phyloP scores from a whole-genome alignment of 2,329 filamentous ascomycete species.

The Phialocephala sp. region DNA sequence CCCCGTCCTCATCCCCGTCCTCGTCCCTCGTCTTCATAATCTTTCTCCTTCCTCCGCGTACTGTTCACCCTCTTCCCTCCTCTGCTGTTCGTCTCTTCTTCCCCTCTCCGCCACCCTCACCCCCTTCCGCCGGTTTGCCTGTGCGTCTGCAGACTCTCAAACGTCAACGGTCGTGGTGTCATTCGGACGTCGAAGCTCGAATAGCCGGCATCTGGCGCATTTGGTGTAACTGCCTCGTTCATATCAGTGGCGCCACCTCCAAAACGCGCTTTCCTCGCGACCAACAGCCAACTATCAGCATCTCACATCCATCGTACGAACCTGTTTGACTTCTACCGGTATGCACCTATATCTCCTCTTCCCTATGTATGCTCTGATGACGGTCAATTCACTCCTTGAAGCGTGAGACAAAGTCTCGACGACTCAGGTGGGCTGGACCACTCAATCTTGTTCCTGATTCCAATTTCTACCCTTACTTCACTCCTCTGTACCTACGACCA shows the following conservation, averaged over 20 bases:
- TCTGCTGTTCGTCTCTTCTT: background rate
- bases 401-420: constrained; percentile 19
- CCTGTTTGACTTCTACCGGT: constrained; percentile 20
- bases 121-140: background rate
- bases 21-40: constrained; percentile 14
- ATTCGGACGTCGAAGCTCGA: background rate
- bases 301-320: constrained; percentile 9
- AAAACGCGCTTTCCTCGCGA: constrained; percentile 27
- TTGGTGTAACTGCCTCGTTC: constrained; percentile 12
- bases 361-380: constrained; percentile 12
- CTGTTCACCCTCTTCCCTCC: background rate
- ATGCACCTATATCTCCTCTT: constrained; percentile 23
- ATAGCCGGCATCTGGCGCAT: constrained; percentile 5
- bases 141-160: constrained; percentile 10
- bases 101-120: constrained; percentile 3
- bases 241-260: constrained; percentile 14
- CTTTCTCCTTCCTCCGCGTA: constrained; percentile 11
- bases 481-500: background rate
- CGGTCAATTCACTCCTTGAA: constrained; percentile 25
- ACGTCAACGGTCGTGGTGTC: constrained; percentile 11
- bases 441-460: constrained; percentile 7
- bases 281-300: constrained; percentile 10
- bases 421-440: constrained; percentile 8
- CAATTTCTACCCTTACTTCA: constrained; percentile 14
- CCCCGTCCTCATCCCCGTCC: background rate